phyloP scores from a whole-genome alignment of 768 basidiomycete genomes.

The Candolleomyces aberdarensis region DNA sequence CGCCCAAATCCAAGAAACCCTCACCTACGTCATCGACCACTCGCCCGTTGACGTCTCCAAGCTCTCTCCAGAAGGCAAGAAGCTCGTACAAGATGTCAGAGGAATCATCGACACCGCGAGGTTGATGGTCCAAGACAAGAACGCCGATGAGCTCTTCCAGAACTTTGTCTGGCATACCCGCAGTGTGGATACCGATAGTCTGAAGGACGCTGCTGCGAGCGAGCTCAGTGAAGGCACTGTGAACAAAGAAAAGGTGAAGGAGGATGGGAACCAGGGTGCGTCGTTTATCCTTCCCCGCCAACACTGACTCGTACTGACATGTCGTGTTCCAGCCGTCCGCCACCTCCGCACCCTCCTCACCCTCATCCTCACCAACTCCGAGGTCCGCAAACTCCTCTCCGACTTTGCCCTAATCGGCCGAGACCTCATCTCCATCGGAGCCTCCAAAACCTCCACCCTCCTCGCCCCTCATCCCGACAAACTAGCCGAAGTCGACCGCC shows the following conservation, averaged over 20 bases:
- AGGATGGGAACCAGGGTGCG: slow-evolving; percentile 65
- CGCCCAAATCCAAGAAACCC: slow-evolving; percentile 69
- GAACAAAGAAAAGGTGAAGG: slow-evolving; percentile 48
- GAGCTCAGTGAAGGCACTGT: slow-evolving; percentile 34
- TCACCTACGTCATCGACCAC: slow-evolving; percentile 61
- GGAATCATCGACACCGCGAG: slow-evolving; percentile 77
- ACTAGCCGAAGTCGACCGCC: slow-evolving; percentile 63
- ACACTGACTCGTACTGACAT: not conserved
- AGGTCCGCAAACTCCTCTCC: slow-evolving; percentile 83
- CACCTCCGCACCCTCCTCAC: slow-evolving; percentile 87
- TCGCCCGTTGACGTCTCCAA: slow-evolving; percentile 58
- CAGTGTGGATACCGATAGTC: slow-evolving; percentile 35
- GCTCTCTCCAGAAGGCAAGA: slow-evolving; percentile 75
- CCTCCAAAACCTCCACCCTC: slow-evolving; percentile 63
- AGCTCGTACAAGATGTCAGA: slow-evolving; percentile 71
- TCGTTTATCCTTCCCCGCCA: not conserved
- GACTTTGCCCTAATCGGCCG: slow-evolving; percentile 79
- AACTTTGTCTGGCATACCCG: slow-evolving; percentile 84
- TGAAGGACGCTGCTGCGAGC: slow-evolving; percentile 15
- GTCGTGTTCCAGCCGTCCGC: slow-evolving; percentile 66
- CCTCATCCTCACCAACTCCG: slow-evolving; percentile 89
- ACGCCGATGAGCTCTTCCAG: slow-evolving; percentile 88
- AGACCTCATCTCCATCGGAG: slow-evolving; percentile 76
- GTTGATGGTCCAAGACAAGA: slow-evolving; percentile 77
- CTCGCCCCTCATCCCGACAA: slow-evolving; percentile 65